phyloP scores from a whole-genome alignment of 768 basidiomycete species.

The Tulasnella sp. region DNA sequence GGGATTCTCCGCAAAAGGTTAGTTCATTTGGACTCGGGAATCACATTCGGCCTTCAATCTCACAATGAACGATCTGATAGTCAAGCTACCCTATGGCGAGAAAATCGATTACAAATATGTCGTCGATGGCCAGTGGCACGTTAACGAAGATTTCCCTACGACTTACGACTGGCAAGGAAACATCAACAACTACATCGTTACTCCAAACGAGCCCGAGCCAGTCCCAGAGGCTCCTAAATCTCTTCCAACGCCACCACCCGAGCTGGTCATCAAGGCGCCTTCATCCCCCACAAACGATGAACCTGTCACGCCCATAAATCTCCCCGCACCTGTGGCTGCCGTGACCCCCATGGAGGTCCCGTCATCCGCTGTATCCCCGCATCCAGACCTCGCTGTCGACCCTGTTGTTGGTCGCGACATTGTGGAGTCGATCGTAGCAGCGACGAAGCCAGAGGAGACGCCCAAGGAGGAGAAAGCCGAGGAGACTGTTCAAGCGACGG shows the following conservation, averaged over 20 bases:
- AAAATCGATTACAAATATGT: constrained; percentile 27
- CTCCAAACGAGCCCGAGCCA: constrained; percentile 3
- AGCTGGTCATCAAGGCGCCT: background rate
- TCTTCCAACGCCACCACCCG: background rate
- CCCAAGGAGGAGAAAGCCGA: constrained; percentile 9
- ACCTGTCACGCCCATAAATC: constrained; percentile 16
- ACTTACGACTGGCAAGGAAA: constrained; percentile 12
- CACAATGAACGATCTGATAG: background rate
- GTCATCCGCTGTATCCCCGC: background rate
- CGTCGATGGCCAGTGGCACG: constrained; percentile 26
- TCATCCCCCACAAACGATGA: background rate
- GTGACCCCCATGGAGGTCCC: constrained; percentile 16
- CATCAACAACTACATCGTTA: constrained; percentile 23
- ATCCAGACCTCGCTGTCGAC: background rate
- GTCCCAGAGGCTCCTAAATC: background rate
- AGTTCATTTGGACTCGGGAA: background rate
- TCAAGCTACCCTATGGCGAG: constrained; percentile 24
- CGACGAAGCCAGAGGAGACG: background rate
- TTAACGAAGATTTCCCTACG: constrained; percentile 24
- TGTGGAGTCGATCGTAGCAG: constrained; percentile 11
- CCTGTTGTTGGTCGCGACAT: background rate
- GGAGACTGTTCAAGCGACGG: background rate
- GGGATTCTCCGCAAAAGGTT: constrained; percentile 27
- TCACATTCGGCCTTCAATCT: background rate
- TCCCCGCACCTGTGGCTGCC: background rate